phyloP scores from a whole-genome alignment of 139 green algal genomes.

The Chlorella sp. region DNA sequence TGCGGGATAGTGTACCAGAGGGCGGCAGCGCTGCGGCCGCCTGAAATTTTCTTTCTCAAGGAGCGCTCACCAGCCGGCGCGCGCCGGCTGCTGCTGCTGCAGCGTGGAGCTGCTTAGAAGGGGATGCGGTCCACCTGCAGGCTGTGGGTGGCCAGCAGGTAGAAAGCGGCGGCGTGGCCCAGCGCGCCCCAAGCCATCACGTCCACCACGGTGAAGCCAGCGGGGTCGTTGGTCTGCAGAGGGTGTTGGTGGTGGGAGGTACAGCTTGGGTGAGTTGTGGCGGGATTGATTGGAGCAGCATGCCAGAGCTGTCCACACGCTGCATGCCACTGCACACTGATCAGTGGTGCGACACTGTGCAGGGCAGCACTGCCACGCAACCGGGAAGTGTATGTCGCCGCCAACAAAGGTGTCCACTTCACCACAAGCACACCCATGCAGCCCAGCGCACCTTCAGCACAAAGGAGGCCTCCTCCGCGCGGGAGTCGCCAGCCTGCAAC shows the following conservation, averaged over 20 bases:
- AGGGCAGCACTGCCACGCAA: too few relatives aligned
- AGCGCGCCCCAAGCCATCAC: conserved; percentile 87
- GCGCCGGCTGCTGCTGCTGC: not conserved
- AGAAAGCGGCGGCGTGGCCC: conserved; percentile 76
- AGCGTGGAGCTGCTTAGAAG: conserved; percentile 45
- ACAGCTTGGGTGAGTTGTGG: too few relatives aligned
- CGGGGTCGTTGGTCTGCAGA: conserved; percentile 75
- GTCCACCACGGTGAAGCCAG: conserved; percentile 88
- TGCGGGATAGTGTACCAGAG: conserved; percentile 1
- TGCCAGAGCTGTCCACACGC: too few relatives aligned
- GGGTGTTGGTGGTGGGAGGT: not conserved
- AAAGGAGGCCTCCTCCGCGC: conserved; percentile 58
- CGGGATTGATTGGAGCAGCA: too few relatives aligned
- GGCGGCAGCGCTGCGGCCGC: not conserved
- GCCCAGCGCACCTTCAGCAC: conserved; percentile 46
- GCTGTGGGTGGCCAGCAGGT: conserved; percentile 53
- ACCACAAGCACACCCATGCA: too few relatives aligned
- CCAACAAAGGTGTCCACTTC: too few relatives aligned
- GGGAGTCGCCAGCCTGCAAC: conserved; percentile 76
- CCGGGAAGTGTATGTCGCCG: too few relatives aligned
- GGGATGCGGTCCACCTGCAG: conserved; percentile 39
- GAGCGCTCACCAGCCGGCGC: too few relatives aligned
- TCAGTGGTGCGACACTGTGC: too few relatives aligned
- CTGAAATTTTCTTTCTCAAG: not conserved
- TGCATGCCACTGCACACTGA: too few relatives aligned